Percentiles rank a stretch among this genome's conserved stretches.
Evolutionary conservation across 129 eudicot species (phyloP).

Genomic region (Pulicaria dysenterica): DNA sequence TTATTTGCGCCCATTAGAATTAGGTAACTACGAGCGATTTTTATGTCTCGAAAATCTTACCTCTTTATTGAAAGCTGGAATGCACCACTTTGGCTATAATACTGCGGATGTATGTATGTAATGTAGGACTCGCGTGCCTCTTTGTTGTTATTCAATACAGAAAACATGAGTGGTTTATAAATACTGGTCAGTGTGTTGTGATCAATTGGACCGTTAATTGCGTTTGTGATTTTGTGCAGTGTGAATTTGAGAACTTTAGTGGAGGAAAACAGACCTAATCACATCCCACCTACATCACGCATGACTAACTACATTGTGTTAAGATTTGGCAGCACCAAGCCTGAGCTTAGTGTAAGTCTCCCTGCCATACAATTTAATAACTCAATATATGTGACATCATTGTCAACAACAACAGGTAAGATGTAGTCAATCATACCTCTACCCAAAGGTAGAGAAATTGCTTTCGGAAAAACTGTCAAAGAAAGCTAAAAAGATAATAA

Average conservation of each 20-base stretch:
- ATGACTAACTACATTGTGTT: conserved; percentile 91
- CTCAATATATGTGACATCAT: conserved; percentile 1
- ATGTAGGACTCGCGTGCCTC: background rate
- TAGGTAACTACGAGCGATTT: background rate
- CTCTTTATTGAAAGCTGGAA: conserved; percentile 1
- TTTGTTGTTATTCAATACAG: conserved; percentile 1
- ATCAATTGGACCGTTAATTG: background rate
- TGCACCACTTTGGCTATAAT: background rate
- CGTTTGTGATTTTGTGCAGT: conserved; percentile 50
- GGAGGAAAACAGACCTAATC: conserved; percentile 70
- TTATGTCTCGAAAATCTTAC: background rate
- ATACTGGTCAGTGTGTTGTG: conserved; percentile 10
- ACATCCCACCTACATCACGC: conserved; percentile 77
- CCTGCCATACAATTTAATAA: background rate
- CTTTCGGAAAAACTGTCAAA: too few species aligned
- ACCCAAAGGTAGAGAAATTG: too few species aligned
- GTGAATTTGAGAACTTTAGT: conserved; percentile 86
- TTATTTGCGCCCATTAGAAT: background rate
- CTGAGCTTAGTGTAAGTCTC: conserved; percentile 57
- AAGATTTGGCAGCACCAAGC: conserved; percentile 63
- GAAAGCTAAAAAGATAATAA: too few species aligned
- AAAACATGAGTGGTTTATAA: background rate
- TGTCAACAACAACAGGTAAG: too few species aligned
- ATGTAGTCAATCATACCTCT: too few species aligned
- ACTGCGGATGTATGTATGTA: background rate